Evolutionary conservation across 345 rosid genomes (phyloP).

Genomic region (Durio zibethinus): DNA sequence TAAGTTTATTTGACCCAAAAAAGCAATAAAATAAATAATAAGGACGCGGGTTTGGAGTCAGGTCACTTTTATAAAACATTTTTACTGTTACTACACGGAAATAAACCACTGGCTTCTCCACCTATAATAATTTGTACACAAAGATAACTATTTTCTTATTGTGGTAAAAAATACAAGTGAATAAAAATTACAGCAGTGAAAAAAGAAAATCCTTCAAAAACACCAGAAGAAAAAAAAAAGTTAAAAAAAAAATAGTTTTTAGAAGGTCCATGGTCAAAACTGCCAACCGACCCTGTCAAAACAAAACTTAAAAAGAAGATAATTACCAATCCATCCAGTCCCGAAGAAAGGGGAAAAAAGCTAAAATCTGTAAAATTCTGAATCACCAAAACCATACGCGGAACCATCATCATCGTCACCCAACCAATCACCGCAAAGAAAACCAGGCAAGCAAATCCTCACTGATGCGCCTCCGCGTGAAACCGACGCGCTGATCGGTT

Average conservation of each 20-base stretch:
- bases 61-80: too few species aligned
- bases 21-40: too few species aligned
- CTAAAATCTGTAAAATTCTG: background rate
- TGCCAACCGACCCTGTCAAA: slow-evolving; percentile 9
- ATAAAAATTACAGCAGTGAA: slow-evolving; percentile 8
- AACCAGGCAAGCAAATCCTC: slow-evolving; percentile 46
- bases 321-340: background rate
- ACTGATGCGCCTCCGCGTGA: slow-evolving; percentile 53
- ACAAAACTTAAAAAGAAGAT: background rate
- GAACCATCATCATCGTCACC: background rate
- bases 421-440: slow-evolving; percentile 36
- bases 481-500: slow-evolving; percentile 36
- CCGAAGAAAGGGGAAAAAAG: background rate
- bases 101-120: background rate
- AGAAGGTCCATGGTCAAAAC: slow-evolving; percentile 18
- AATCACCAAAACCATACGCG: slow-evolving; percentile 1
- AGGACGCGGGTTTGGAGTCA: too few species aligned
- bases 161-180: background rate
- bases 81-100: background rate
- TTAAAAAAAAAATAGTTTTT: background rate
- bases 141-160: slow-evolving; percentile 13
- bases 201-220: slow-evolving; percentile 16
- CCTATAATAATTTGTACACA: background rate
- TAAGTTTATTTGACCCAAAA: too few species aligned
- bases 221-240: background rate